A percentile compares a stretch with the other conserved stretches of the same genome.
Conservation (phyloP, 225 moss, liverwort and hornwort genomes). For the Marchantia polymorpha region DNA sequence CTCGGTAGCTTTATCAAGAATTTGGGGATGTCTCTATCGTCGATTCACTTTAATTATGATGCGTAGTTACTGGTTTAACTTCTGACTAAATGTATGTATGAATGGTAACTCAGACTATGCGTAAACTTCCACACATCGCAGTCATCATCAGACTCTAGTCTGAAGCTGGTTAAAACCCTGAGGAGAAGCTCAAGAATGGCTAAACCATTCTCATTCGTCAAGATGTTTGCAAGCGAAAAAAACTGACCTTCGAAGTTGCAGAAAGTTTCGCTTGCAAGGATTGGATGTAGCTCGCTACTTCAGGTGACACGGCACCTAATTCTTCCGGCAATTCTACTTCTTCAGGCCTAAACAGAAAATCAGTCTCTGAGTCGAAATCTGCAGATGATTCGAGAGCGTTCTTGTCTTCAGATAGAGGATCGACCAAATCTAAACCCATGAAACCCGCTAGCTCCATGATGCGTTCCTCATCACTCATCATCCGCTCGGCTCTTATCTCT, state of each 20-base stretch:
- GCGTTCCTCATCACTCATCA: slow-evolving; percentile 5
- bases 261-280: slow-evolving; percentile 29
- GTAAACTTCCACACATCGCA: too few relatives aligned
- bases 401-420: not conserved
- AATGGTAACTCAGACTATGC: too few relatives aligned
- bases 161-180: not conserved
- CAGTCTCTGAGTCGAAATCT: not conserved
- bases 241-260: slow-evolving; percentile 30
- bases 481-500: not conserved
- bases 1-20: not conserved
- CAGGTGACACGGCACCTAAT: slow-evolving; percentile 23
- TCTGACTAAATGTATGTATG: too few relatives aligned
- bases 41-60: too few relatives aligned
- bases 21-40: not conserved
- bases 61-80: too few relatives aligned
- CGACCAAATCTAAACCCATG: slow-evolving; percentile 8
- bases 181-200: not conserved
- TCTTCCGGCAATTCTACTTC: slow-evolving; percentile 14
- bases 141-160: too few relatives aligned
- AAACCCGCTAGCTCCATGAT: slow-evolving; percentile 10
- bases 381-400: not conserved
- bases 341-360: not conserved
- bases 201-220: not conserved
- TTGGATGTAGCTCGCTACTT: slow-evolving; percentile 34
- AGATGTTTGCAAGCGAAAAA: not conserved